These are phyloP conservation scores for Polyporus tsugae DNA, from an alignment of 1,284 basidiomycete species.

Conservation along the genomic window DNA sequence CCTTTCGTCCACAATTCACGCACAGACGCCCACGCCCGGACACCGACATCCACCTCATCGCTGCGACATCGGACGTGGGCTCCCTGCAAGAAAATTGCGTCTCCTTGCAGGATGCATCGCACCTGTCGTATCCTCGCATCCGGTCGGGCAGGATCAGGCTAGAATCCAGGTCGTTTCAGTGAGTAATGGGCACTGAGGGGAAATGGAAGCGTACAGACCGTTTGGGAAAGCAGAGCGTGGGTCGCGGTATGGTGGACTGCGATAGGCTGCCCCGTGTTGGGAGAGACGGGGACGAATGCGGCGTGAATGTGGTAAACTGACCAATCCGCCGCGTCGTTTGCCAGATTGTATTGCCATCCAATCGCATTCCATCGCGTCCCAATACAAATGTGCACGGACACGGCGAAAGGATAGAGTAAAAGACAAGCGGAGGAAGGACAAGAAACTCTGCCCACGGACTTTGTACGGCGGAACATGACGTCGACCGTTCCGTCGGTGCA, in stretches of 20 bases:
- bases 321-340: constrained; percentile 14
- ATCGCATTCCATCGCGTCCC: constrained; percentile 7
- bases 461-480: constrained; percentile 7
- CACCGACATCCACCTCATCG: not conserved
- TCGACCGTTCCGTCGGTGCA: not conserved
- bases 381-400: not conserved
- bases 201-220: constrained; percentile 1
- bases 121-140: constrained; percentile 17
- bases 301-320: constrained; percentile 4
- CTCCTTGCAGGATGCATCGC: not conserved
- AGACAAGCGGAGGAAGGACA: not conserved
- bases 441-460: not conserved
- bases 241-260: not conserved
- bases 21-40: not conserved
- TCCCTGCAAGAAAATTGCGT: not conserved
- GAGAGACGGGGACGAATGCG: constrained; percentile 4
- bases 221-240: not conserved
- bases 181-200: not conserved
- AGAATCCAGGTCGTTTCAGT: not conserved
- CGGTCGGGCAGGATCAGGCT: constrained; percentile 22
- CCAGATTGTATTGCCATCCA: constrained; percentile 3
- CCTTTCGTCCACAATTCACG: not conserved
- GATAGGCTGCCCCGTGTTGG: not conserved
- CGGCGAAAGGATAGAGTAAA: constrained; percentile 1
- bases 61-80: not conserved